Base-by-base conservation (phyloP, 179 eudicot species). In the Silene noctiflora region DNA sequence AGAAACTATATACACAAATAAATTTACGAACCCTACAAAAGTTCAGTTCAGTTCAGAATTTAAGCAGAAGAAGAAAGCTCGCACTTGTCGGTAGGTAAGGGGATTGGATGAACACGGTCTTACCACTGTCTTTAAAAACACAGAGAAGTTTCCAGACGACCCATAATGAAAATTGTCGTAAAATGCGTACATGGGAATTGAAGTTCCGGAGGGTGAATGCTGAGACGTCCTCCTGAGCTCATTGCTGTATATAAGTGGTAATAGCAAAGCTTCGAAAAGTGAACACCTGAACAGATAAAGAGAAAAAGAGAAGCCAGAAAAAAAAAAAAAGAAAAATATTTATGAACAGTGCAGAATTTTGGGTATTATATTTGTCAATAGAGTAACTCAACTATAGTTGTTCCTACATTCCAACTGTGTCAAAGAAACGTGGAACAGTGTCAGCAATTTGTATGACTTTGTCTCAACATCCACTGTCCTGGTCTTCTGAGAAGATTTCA, bases 211-310 rank as follows among this genome's bases (percentile, higher is more conserved):
- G 70, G 70, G 44, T 66, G 4, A 16, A 66, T 66, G 70, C 22
- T 66, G 48, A 66, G 70, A 44, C 86, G 85, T 33, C 6, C 46
- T 16, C 70, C 51, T 66, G 70, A 66, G 42, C 35, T 66, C 70
- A 66, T 66, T 64, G 62, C 29, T 74, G 64, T 53, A 29, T 4
- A 21, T 8, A 39, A 1, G 3, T 9, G 46, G 7, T 0, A 8
- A 10, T 0, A n/a, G 12, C 16, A 16, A 70, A 70, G 56, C 27
- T 24, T 27, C 24, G 61, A 21, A 39, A 68, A 39, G 72, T 68
- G 55, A 35, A 2, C 67, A 73, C 51, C 67, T 73, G 76, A 59
- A 39, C 11, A 59, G 12, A 29, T 0, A 73, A 31, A 59, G 12
- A 25, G 6, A 12, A 24, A 61, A 61, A 11, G 14, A 21, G 24